Conservation (phyloP, 305 asterid species). For the Fraxinus dipetala region DNA sequence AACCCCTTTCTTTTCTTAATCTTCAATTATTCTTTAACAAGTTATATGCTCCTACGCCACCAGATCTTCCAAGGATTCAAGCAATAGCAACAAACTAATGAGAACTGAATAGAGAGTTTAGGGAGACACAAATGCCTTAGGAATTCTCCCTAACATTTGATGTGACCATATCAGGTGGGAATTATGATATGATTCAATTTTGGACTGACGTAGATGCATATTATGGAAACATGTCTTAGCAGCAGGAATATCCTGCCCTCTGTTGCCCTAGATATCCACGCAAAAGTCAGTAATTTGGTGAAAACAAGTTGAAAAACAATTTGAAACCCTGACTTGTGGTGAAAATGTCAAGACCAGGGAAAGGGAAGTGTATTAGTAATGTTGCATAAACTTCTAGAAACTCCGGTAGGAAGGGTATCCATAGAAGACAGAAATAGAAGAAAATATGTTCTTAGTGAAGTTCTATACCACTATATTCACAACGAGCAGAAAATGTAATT, state of each 20-base stretch:
- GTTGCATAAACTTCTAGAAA: not conserved
- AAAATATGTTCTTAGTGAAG: not conserved
- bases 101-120: not conserved
- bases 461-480: not conserved
- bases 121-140: not conserved
- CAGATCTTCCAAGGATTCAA: not conserved
- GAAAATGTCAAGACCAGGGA: not conserved
- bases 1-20: too few relatives aligned
- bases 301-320: not conserved
- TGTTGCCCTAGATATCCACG: conserved; percentile 1
- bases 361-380: not conserved
- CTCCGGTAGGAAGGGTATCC: not conserved
- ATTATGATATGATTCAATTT: too few relatives aligned
- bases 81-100: not conserved
- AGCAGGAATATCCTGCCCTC: not conserved
- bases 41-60: too few relatives aligned
- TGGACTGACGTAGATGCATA: too few relatives aligned
- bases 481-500: conserved; percentile 12
- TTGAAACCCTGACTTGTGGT: not conserved
- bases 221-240: not conserved
- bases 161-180: not conserved
- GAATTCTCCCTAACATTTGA: conserved; percentile 4
- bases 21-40: too few relatives aligned
- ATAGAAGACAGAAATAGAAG: not conserved
- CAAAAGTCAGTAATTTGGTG: conserved; percentile 10